These are phyloP conservation scores for Fusarium sp. DNA, from an alignment of 2,329 filamentous ascomycete genomes.

Conservation along the genomic window DNA sequence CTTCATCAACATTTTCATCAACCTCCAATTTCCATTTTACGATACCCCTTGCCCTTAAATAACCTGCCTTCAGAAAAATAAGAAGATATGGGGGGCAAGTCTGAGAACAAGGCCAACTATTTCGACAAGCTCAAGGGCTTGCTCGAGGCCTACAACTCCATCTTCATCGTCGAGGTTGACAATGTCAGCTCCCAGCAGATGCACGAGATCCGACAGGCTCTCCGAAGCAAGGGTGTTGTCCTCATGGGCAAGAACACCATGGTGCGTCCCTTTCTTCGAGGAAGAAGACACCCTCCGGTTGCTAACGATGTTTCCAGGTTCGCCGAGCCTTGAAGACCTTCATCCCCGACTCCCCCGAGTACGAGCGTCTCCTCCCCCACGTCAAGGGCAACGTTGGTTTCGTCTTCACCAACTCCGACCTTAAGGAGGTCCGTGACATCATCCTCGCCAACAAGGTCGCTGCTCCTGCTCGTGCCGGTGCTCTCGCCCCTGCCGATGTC, in stretches of 20 bases:
- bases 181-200: constrained; percentile 99
- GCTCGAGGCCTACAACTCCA: constrained; percentile 94
- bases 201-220: constrained; percentile 97
- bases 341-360: constrained; percentile 89
- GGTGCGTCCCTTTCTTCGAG: constrained; percentile 62
- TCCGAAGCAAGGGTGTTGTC: constrained; percentile 92
- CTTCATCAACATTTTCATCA: constrained; percentile 31
- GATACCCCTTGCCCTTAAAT: constrained; percentile 83
- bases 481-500: constrained; percentile 91
- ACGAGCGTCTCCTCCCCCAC: constrained; percentile 95
- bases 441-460: constrained; percentile 97
- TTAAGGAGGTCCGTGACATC: constrained; percentile 92
- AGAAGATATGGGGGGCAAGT: constrained; percentile 99
- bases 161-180: constrained; percentile 98
- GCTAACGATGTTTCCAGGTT: constrained; percentile 63
- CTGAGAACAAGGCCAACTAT: constrained; percentile 89
- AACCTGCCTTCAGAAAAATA: constrained; percentile 90
- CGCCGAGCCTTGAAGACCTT: constrained; percentile 98
- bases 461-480: constrained; percentile 97
- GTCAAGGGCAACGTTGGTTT: constrained; percentile 99
- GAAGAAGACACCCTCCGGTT: not conserved
- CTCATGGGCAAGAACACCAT: constrained; percentile 99
- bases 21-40: constrained; percentile 38
- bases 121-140: constrained; percentile 99
- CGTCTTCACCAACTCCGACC: constrained; percentile 98